Evolutionary conservation across 768 basidiomycete species (phyloP), one percentile per base, ranked within the genome.

Genomic region (Hortiboletus campestris): DNA sequence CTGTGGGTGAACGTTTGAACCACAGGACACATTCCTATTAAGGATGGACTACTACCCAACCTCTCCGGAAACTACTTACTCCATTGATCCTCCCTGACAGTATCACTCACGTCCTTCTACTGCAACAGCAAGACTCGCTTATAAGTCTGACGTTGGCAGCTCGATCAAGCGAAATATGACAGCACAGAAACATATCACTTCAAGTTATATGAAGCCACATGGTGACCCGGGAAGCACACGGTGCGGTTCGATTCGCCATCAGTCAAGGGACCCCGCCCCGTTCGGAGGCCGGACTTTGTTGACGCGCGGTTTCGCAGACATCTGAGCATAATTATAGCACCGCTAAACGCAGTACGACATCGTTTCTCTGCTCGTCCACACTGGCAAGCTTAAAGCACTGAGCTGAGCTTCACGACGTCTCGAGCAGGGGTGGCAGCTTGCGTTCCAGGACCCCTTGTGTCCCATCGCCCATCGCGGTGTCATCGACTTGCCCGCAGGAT

Each of bases 11-110:
- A 35, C 34, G 34, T 35, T 44, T 34, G 22, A 40, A 35, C 34
- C 43, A 55, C 51, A 36, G 3, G 14, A 6, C 25, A 41, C 46
- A 46, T 59, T 59, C 58, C 38, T 19, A 28, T 38, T 32, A 4
- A 28, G 29, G 44, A 46, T 16, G n/a, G n/a, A 29, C 10, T 25
- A 28, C 28, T 13, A 8, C 5, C 10, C 31, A 10, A 32, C 11
- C 31, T 25, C 42, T 16, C 44, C 46, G 16, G 25, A 25, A 47
- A 22, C 10, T 17, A 13, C n/a, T n/a, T n/a, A n/a, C n/a, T n/a
- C n/a, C 11, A 48, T 25, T 28, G n/a, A 51, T 19, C 31, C 13
- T 19, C 47, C 4, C 14, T 7, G 28, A 44, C 12, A 6, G 17
- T 31, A 29, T 20, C 14, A 12, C 7, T 32, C 11, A n/a, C 6